phyloP scores from a whole-genome alignment of 2,329 filamentous ascomycete species.

The Xylaria sp. region DNA sequence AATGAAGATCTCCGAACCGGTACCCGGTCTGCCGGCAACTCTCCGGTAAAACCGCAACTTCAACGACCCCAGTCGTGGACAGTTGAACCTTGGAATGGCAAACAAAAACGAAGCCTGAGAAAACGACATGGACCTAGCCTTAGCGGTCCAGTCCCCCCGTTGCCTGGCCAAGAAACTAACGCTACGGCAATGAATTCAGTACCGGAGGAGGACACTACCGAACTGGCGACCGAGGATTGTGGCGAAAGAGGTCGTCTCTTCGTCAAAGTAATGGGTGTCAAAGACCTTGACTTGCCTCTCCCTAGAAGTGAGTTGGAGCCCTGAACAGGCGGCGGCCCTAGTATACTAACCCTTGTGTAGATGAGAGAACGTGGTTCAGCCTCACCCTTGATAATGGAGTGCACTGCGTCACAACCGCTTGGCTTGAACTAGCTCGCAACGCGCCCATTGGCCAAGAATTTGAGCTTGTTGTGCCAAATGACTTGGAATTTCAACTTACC shows the following conservation, averaged over 20 bases:
- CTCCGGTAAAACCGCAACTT: slow-evolving; percentile 75
- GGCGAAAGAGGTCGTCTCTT: slow-evolving; percentile 91
- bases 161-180: slow-evolving; percentile 90
- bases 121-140: slow-evolving; percentile 63
- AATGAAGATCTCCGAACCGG: slow-evolving; percentile 63
- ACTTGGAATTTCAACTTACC: slow-evolving; percentile 98
- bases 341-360: slow-evolving; percentile 57
- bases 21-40: slow-evolving; percentile 72
- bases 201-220: slow-evolving; percentile 73
- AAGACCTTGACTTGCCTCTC: slow-evolving; percentile 91
- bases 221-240: slow-evolving; percentile 75
- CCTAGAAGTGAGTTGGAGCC: slow-evolving; percentile 78
- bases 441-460: slow-evolving; percentile 98
- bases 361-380: slow-evolving; percentile 92
- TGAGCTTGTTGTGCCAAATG: slow-evolving; percentile 94
- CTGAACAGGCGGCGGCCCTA: background rate
- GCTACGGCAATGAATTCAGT: slow-evolving; percentile 73
- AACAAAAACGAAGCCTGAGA: slow-evolving; percentile 72
- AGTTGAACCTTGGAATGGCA: slow-evolving; percentile 95
- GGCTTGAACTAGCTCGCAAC: slow-evolving; percentile 90
- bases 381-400: slow-evolving; percentile 98
- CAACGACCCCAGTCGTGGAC: slow-evolving; percentile 91
- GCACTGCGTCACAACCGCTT: slow-evolving; percentile 96
- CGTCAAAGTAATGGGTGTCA: slow-evolving; percentile 98
- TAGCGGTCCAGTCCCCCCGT: slow-evolving; percentile 77